Conservation (phyloP, 2,329 filamentous ascomycete species). For the Aspergillus sp. region DNA sequence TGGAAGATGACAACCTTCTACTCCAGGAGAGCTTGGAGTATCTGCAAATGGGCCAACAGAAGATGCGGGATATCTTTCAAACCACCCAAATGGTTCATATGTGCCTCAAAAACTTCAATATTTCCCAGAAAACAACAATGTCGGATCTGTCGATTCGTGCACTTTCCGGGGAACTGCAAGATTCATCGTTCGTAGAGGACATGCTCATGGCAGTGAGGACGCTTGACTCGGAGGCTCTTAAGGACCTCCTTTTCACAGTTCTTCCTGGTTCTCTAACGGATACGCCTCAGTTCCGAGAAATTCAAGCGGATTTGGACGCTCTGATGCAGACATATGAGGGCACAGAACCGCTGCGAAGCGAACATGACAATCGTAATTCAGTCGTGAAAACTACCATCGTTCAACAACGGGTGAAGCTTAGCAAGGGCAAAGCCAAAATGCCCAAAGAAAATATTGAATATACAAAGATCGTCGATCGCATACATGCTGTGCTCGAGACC, state of each 20-base stretch:
- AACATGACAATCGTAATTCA: constrained; percentile 64
- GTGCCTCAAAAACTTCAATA: constrained; percentile 23
- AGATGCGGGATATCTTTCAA: constrained; percentile 33
- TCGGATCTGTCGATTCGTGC: constrained; percentile 37
- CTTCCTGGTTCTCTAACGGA: constrained; percentile 26
- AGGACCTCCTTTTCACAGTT: constrained; percentile 36
- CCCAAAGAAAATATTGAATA: constrained; percentile 52
- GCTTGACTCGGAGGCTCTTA: constrained; percentile 47
- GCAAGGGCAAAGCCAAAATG: constrained; percentile 51
- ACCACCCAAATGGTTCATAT: constrained; percentile 23
- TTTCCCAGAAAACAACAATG: constrained; percentile 23
- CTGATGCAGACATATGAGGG: constrained; percentile 45
- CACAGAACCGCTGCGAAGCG: constrained; percentile 60
- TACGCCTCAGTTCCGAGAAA: constrained; percentile 31
- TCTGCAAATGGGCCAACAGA: constrained; percentile 35
- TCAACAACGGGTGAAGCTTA: constrained; percentile 55
- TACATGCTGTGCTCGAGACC: constrained; percentile 41
- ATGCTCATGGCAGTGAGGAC: constrained; percentile 50
- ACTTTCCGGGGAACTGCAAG: constrained; percentile 49
- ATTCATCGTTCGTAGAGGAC: constrained; percentile 48
- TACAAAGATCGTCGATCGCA: constrained; percentile 47
- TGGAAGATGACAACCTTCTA: constrained; percentile 48
- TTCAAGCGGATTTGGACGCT: constrained; percentile 44
- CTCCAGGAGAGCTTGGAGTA: constrained; percentile 36
- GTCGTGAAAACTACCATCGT: constrained; percentile 55